Conservation (phyloP, 2,329 filamentous ascomycete species). For the Lecanoromycetidae sp. region DNA sequence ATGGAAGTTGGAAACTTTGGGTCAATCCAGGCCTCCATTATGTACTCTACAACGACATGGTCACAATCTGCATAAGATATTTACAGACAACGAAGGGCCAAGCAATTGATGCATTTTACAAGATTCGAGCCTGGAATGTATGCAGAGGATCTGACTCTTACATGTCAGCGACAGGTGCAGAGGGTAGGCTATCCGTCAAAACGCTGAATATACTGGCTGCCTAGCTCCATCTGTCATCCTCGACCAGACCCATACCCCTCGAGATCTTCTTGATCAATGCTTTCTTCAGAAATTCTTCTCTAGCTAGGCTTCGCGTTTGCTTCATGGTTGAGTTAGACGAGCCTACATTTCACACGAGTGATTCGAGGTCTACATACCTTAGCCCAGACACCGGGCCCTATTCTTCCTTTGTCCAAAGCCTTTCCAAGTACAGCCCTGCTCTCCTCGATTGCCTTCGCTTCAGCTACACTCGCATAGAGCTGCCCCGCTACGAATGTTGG, state of each 20-base stretch:
- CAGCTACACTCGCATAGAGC: conserved; percentile 76
- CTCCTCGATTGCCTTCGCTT: conserved; percentile 77
- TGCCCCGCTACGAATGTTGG: conserved; percentile 89
- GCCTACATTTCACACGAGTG: background rate
- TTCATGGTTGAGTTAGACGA: background rate
- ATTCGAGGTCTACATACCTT: conserved; percentile 22
- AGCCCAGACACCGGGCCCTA: conserved; percentile 35
- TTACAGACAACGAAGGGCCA: no score
- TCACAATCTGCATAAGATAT: no score
- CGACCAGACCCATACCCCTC: conserved; percentile 34
- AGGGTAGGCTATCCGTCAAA: no score
- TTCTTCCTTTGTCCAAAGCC: conserved; percentile 34
- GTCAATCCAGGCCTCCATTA: no score
- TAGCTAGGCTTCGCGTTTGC: conserved; percentile 32
- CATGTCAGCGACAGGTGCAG: no score
- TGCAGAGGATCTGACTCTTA: no score
- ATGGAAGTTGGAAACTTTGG: no score
- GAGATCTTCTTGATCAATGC: conserved; percentile 36
- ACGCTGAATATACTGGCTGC: no score
- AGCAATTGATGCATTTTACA: no score
- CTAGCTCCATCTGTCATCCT: conserved; percentile 7
- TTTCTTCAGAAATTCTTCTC: conserved; percentile 37
- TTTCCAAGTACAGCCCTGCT: conserved; percentile 57
- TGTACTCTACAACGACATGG: no score
- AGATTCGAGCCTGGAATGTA: no score